These are phyloP conservation scores for Alternaria solani DNA, from an alignment of 2,329 filamentous ascomycete species.

Conservation along the genomic window DNA sequence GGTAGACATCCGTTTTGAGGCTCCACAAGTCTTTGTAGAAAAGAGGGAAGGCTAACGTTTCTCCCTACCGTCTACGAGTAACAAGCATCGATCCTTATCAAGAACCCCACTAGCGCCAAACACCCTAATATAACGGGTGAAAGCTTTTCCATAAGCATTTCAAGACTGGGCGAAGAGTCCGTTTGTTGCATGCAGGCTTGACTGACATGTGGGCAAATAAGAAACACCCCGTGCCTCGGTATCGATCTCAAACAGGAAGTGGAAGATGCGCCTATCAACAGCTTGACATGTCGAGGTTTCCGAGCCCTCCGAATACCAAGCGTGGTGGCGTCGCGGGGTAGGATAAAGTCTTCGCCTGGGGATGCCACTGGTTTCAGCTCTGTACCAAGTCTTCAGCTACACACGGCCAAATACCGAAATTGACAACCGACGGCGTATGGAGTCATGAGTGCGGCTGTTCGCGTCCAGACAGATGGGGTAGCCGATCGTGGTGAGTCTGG, in stretches of 20 bases:
- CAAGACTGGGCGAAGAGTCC: not conserved
- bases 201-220: not conserved
- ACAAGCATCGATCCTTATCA: not conserved
- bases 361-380: not conserved
- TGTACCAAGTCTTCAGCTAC: not conserved
- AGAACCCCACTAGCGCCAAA: not conserved
- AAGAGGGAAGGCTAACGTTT: not conserved
- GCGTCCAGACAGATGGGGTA: conserved; percentile 4
- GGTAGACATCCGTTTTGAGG: not conserved
- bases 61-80: not conserved
- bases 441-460: conserved; percentile 14
- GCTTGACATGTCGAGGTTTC: not conserved
- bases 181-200: not conserved
- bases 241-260: not conserved
- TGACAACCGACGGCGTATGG: conserved; percentile 13
- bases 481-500: conserved; percentile 17
- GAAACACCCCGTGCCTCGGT: not conserved
- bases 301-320: conserved; percentile 6
- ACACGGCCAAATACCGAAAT: conserved; percentile 17
- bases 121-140: not conserved
- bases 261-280: conserved; percentile 1
- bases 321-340: conserved; percentile 15
- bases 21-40: not conserved
- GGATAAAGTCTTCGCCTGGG: not conserved
- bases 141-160: not conserved